A percentile compares a stretch with the other conserved stretches of the same genome.
phyloP scores from a whole-genome alignment of 345 rosid species.

The Mallotus nudiflorus region DNA sequence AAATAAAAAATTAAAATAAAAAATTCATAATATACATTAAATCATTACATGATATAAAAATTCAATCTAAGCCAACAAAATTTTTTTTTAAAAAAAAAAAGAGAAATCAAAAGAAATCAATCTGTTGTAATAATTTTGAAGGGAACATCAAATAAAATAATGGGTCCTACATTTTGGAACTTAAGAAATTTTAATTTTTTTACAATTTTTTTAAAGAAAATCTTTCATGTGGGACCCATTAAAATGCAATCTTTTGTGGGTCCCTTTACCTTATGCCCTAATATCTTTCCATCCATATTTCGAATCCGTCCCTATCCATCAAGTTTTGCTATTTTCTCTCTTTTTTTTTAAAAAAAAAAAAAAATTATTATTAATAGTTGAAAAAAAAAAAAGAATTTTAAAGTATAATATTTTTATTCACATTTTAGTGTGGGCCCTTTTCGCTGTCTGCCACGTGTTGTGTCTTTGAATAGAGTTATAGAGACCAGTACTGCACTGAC shows the following conservation, averaged over 20 bases:
- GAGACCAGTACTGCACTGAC: background rate
- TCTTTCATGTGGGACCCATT: conserved; percentile 18
- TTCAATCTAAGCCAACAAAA: too few species aligned
- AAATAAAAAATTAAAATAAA: too few species aligned
- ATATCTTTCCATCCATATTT: conserved; percentile 17
- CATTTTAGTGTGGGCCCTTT: conserved; percentile 6
- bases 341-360: too few species aligned
- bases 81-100: too few species aligned
- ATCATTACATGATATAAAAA: too few species aligned
- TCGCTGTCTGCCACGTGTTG: conserved; percentile 24
- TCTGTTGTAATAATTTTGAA: conserved; percentile 5
- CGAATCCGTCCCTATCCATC: conserved; percentile 27
- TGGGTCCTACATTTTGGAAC: background rate
- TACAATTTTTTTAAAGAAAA: background rate
- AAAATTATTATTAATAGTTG: too few species aligned
- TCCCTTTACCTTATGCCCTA: conserved; percentile 6
- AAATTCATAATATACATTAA: too few species aligned
- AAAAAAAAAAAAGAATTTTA: too few species aligned
- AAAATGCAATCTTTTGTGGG: conserved; percentile 27
- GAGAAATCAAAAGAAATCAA: background rate
- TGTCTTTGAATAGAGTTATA: too few species aligned
- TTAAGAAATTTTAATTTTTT: background rate
- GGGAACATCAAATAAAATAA: conserved; percentile 30
- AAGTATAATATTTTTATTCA: background rate
- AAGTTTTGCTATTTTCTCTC: background rate